These are phyloP conservation scores for Hypsizygus ulmarius DNA, from an alignment of 1,284 basidiomycete species.

Conservation along the genomic window DNA sequence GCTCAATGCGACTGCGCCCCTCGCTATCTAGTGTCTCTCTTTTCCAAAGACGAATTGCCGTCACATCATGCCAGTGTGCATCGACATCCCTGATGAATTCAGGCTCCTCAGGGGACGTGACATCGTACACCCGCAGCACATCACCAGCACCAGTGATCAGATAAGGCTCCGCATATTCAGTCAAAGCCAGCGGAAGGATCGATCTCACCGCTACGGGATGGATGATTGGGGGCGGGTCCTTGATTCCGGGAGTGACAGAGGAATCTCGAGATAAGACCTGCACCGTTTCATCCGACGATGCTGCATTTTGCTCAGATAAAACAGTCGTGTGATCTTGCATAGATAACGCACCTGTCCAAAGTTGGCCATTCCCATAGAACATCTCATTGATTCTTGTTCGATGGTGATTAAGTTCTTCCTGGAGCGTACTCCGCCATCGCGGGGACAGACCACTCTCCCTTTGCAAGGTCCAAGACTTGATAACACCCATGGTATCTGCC, in stretches of 20 bases:
- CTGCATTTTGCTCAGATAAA: constrained; percentile 39
- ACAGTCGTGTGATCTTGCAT: neutral
- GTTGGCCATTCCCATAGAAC: constrained; percentile 55
- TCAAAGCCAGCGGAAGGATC: constrained; percentile 65
- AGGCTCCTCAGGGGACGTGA: constrained; percentile 59
- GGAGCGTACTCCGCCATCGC: constrained; percentile 53
- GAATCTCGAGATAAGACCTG: constrained; percentile 43
- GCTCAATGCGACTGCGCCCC: constrained; percentile 49
- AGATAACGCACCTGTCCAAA: constrained; percentile 75
- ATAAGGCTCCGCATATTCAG: constrained; percentile 63
- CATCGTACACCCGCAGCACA: constrained; percentile 70
- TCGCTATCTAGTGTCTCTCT: constrained; percentile 44
- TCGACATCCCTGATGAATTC: constrained; percentile 70
- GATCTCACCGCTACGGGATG: constrained; percentile 72
- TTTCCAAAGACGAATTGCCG: constrained; percentile 70
- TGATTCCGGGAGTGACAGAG: constrained; percentile 25
- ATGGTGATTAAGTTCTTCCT: constrained; percentile 65
- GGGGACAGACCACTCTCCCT: constrained; percentile 41
- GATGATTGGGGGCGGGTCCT: constrained; percentile 49
- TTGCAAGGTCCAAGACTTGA: constrained; percentile 71
- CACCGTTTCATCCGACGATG: constrained; percentile 84
- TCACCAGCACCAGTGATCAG: constrained; percentile 83
- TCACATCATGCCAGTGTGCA: constrained; percentile 87
- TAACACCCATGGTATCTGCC: constrained; percentile 83
- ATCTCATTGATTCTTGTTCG: constrained; percentile 82